These are phyloP conservation scores for Arachnomyces sp. DNA, from an alignment of 2,329 filamentous ascomycete genomes.

Conservation along the genomic window DNA sequence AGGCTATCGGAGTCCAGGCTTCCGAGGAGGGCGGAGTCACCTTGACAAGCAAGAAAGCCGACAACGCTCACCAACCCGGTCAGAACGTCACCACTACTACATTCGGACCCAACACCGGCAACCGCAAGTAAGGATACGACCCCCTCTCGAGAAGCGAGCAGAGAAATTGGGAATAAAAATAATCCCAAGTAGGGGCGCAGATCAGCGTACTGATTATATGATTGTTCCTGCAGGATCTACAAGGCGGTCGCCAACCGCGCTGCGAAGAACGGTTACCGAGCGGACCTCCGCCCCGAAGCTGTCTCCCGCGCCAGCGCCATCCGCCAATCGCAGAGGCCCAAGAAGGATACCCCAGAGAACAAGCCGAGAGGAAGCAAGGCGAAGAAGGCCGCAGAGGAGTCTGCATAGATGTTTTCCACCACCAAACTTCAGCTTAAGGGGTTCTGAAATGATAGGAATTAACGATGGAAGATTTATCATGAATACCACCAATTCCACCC, in stretches of 20 bases:
- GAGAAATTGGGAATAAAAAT: slow-evolving; percentile 5
- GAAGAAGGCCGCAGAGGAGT: slow-evolving; percentile 51
- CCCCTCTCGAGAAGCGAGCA: neutral
- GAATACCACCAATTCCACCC: no score
- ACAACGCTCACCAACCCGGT: slow-evolving; percentile 64
- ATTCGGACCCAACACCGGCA: slow-evolving; percentile 64
- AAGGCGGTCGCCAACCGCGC: slow-evolving; percentile 73
- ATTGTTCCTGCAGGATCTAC: slow-evolving; percentile 60
- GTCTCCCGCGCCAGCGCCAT: slow-evolving; percentile 82
- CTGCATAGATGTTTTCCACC: slow-evolving; percentile 23
- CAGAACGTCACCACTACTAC: slow-evolving; percentile 55
- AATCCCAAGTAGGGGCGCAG: no score
- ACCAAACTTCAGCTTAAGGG: neutral
- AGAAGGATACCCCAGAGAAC: slow-evolving; percentile 63
- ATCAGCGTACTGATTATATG: neutral
- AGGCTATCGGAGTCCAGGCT: slow-evolving; percentile 75
- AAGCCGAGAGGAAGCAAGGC: slow-evolving; percentile 77
- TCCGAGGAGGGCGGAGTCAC: slow-evolving; percentile 70
- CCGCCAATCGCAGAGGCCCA: slow-evolving; percentile 66
- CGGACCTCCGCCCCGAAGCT: slow-evolving; percentile 67
- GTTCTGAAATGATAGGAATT: slow-evolving; percentile 5
- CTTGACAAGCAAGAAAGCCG: slow-evolving; percentile 76
- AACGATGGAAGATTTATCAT: slow-evolving; percentile 1
- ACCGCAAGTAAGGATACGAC: slow-evolving; percentile 60
- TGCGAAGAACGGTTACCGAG: slow-evolving; percentile 77